A percentile compares a stretch with the other conserved stretches of the same genome.
phyloP scores from a whole-genome alignment of 805 yeast species.

The Yarrowia sp. region DNA sequence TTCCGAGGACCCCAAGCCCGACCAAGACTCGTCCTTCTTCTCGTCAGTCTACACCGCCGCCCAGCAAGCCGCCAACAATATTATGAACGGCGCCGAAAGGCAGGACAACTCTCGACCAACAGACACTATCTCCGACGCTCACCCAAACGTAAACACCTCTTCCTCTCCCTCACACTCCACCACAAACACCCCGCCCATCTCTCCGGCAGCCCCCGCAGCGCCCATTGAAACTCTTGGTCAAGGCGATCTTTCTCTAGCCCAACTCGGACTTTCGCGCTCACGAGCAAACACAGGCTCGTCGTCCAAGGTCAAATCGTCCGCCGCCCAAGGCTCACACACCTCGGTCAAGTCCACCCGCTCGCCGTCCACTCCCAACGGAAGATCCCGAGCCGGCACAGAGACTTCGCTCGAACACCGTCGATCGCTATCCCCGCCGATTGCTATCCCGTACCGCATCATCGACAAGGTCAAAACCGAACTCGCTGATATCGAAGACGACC shows the following conservation, averaged over 20 bases:
- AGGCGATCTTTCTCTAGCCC: slow-evolving; percentile 38
- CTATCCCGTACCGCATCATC: slow-evolving; percentile 2
- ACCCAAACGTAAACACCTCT: slow-evolving; percentile 1
- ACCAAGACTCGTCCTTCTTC: slow-evolving; percentile 19
- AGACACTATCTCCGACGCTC: background rate
- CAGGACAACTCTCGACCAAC: background rate
- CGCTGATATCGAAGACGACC: slow-evolving; percentile 6
- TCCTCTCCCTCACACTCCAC: background rate
- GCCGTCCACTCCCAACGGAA: background rate
- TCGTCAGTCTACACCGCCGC: slow-evolving; percentile 11
- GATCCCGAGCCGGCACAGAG: slow-evolving; percentile 4
- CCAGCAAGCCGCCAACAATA: slow-evolving; percentile 23
- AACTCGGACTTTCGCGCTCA: slow-evolving; percentile 31
- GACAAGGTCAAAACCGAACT: slow-evolving; percentile 21
- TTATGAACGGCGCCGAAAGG: slow-evolving; percentile 23
- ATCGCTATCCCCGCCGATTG: slow-evolving; percentile 7
- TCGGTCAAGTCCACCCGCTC: background rate
- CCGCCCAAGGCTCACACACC: background rate
- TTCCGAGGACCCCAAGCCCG: background rate
- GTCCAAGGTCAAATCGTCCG: background rate
- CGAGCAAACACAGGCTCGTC: slow-evolving; percentile 21
- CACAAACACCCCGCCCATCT: slow-evolving; percentile 8
- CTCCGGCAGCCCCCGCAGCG: slow-evolving; percentile 31
- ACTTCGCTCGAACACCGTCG: background rate
- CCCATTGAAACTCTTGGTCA: slow-evolving; percentile 35